Percentiles rank a stretch among this genome's conserved stretches.
phyloP scores from a whole-genome alignment of 2,329 filamentous ascomycete genomes.

The Aspergillus nomiae region DNA sequence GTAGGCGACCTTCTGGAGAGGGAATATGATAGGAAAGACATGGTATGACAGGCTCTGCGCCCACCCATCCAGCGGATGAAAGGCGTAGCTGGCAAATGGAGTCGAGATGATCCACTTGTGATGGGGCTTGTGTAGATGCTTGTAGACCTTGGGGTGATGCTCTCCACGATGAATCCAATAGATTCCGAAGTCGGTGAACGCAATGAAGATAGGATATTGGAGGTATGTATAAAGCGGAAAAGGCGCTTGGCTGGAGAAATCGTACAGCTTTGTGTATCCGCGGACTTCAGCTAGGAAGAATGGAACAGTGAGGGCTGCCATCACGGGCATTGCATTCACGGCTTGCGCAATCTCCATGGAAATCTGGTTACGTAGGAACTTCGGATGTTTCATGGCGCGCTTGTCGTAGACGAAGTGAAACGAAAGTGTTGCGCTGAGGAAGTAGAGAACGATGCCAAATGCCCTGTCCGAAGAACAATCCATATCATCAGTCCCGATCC shows the following conservation, averaged over 20 bases:
- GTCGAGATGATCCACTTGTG: slow-evolving; percentile 99
- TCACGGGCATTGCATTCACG: slow-evolving; percentile 72
- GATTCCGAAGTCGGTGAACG: slow-evolving; percentile 85
- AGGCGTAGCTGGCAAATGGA: slow-evolving; percentile 87
- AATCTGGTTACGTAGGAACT: slow-evolving; percentile 92
- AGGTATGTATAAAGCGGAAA: slow-evolving; percentile 73
- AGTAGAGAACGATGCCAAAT: slow-evolving; percentile 13
- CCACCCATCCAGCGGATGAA: slow-evolving; percentile 91
- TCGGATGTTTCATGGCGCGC: slow-evolving; percentile 80
- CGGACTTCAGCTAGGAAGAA: slow-evolving; percentile 81
- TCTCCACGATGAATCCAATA: slow-evolving; percentile 88
- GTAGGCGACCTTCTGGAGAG: slow-evolving; percentile 86
- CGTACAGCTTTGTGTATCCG: slow-evolving; percentile 84
- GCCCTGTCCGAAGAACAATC: background rate
- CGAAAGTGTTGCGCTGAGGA: slow-evolving; percentile 10
- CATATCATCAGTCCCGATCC: background rate
- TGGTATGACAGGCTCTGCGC: slow-evolving; percentile 88
- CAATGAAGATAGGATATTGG: slow-evolving; percentile 84
- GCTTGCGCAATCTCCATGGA: slow-evolving; percentile 80
- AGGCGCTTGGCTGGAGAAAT: slow-evolving; percentile 70
- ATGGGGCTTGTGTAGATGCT: slow-evolving; percentile 89
- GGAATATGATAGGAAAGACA: slow-evolving; percentile 86
- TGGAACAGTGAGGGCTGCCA: slow-evolving; percentile 77
- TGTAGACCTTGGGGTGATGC: slow-evolving; percentile 80
- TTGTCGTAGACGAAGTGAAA: slow-evolving; percentile 80